phyloP scores from a whole-genome alignment of 176 grass and related monocot species.

The Zea luxurians region DNA sequence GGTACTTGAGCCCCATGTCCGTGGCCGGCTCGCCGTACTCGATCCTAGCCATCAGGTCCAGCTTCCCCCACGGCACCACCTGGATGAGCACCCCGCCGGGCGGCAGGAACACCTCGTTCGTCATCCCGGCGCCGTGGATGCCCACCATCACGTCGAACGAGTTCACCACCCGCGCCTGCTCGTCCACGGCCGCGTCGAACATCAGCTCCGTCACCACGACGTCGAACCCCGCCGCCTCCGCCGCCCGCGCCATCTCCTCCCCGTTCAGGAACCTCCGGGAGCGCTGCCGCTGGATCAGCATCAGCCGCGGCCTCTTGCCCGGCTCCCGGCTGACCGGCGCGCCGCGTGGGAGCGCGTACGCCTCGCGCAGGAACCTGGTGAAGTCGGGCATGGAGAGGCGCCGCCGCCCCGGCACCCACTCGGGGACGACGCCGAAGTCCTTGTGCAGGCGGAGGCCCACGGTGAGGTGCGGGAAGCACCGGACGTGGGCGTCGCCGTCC shows the following conservation, averaged over 20 bases:
- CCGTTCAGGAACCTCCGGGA: slow-evolving; percentile 53
- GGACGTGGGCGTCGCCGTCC: slow-evolving; percentile 46
- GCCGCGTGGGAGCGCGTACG: slow-evolving; percentile 48
- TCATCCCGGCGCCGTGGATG: slow-evolving; percentile 72
- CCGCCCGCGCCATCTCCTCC: slow-evolving; percentile 40
- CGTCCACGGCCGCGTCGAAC: slow-evolving; percentile 31
- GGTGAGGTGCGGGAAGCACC: slow-evolving; percentile 55
- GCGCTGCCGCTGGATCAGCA: slow-evolving; percentile 50
- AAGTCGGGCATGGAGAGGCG: slow-evolving; percentile 60
- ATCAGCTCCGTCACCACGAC: slow-evolving; percentile 31
- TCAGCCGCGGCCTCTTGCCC: slow-evolving; percentile 37
- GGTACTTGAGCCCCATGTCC: slow-evolving; percentile 58
- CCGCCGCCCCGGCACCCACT: slow-evolving; percentile 10
- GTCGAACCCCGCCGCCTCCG: slow-evolving; percentile 60
- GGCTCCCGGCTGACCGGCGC: neutral
- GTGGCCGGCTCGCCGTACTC: slow-evolving; percentile 52
- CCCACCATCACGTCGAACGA: slow-evolving; percentile 76
- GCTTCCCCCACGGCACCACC: slow-evolving; percentile 68
- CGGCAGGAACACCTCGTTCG: slow-evolving; percentile 72
- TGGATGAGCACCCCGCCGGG: slow-evolving; percentile 62
- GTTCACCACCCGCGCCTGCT: slow-evolving; percentile 56
- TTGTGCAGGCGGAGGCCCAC: slow-evolving; percentile 55
- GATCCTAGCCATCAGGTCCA: slow-evolving; percentile 51
- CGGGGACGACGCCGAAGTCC: slow-evolving; percentile 52
- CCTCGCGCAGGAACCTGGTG: slow-evolving; percentile 41